phyloP scores from a whole-genome alignment of 805 yeast genomes.

The Monosporozyma siamensis region DNA sequence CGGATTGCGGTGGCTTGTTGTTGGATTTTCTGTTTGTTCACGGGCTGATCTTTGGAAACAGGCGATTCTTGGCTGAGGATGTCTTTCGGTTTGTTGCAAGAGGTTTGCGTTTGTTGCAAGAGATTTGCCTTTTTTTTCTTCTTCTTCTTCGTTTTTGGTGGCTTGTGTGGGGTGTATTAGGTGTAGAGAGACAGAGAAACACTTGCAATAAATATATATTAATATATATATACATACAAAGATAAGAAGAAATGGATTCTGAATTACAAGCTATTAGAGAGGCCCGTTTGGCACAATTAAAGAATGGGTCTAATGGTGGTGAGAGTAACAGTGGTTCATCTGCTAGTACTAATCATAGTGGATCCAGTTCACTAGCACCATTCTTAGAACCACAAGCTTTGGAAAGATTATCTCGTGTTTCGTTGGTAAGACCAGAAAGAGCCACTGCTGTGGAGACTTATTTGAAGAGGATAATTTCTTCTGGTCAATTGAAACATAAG shows the following conservation, averaged over 20 bases:
- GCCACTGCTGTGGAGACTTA: constrained; percentile 83
- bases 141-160: no score
- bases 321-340: constrained; percentile 33
- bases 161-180: no score
- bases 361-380: constrained; percentile 30
- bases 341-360: background rate
- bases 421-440: constrained; percentile 84
- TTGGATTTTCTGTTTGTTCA: background rate
- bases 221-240: background rate
- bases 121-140: background rate
- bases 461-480: constrained; percentile 56
- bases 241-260: constrained; percentile 54
- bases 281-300: constrained; percentile 83
- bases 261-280: constrained; percentile 87
- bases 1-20: no score
- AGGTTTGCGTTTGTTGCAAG: background rate
- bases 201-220: background rate
- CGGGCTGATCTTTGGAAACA: background rate
- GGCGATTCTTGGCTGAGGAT: background rate
- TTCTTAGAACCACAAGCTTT: constrained; percentile 75
- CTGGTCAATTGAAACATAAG: constrained; percentile 65
- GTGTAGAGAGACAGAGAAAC: no score
- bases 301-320: constrained; percentile 30
- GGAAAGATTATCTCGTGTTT: constrained; percentile 76
- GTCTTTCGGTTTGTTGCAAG: background rate